These are phyloP conservation scores for Lasiosphaeriaceae sp. DNA, from an alignment of 495 filamentous ascomycete species.

Conservation along the genomic window DNA sequence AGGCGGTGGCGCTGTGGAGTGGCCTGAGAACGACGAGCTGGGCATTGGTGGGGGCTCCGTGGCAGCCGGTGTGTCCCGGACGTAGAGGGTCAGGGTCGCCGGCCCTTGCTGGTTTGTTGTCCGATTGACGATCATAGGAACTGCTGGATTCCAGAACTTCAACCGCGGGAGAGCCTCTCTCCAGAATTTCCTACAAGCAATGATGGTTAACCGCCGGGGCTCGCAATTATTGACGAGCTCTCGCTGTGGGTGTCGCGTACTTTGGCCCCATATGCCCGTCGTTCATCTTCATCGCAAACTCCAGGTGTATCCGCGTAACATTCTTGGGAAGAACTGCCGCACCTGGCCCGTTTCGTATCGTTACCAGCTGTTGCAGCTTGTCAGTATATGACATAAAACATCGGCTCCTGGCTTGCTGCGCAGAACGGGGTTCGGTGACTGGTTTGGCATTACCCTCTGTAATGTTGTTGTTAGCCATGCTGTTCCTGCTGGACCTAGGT, in stretches of 20 bases:
- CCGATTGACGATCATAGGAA: constrained; percentile 78
- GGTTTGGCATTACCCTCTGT: constrained; percentile 10
- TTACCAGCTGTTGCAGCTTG: constrained; percentile 54
- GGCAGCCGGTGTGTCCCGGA: constrained; percentile 36
- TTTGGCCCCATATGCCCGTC: constrained; percentile 77
- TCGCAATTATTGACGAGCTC: background rate
- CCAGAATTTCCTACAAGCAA: constrained; percentile 73
- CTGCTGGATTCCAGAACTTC: constrained; percentile 87
- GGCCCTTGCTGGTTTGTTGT: constrained; percentile 52
- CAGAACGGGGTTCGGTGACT: background rate
- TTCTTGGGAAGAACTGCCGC: constrained; percentile 75
- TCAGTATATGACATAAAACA: background rate
- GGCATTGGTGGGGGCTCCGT: constrained; percentile 22
- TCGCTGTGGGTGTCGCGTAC: constrained; percentile 37
- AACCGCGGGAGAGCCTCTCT: constrained; percentile 72
- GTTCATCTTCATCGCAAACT: constrained; percentile 63
- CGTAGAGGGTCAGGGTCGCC: constrained; percentile 74
- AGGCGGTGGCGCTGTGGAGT: constrained; percentile 38
- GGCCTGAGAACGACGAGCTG: constrained; percentile 32
- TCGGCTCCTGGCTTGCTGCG: background rate
- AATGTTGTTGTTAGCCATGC: background rate
- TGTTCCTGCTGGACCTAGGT: background rate
- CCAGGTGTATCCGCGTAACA: constrained; percentile 78
- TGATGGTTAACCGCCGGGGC: too few species aligned
- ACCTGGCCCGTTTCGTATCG: constrained; percentile 70